These are phyloP conservation scores for Pleurotus djamor DNA, from an alignment of 768 basidiomycete species.

Conservation along the genomic window DNA sequence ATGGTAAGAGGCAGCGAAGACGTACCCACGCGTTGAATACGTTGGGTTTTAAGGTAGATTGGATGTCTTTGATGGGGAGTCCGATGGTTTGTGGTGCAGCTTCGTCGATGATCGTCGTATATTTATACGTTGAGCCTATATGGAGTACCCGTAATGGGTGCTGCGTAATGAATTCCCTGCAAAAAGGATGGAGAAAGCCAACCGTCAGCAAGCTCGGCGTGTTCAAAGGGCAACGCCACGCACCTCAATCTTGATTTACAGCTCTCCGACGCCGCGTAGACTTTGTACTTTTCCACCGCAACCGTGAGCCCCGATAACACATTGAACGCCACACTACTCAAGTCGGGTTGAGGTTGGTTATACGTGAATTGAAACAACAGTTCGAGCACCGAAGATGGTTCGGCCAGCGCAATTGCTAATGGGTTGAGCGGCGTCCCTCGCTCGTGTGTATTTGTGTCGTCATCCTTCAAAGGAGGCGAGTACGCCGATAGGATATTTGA, in stretches of 20 bases:
- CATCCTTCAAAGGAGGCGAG: not conserved
- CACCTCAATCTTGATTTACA: constrained; percentile 1
- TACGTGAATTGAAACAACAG: constrained; percentile 12
- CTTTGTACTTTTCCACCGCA: constrained; percentile 17
- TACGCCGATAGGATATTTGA: not conserved
- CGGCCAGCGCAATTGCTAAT: constrained; percentile 5
- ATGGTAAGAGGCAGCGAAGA: not conserved
- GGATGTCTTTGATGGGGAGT: not conserved
- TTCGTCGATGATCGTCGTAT: constrained; percentile 4
- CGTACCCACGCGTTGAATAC: constrained; percentile 2
- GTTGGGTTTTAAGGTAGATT: not conserved
- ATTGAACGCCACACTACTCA: constrained; percentile 1
- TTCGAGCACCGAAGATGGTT: constrained; percentile 2
- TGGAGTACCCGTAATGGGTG: not conserved
- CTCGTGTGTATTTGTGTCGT: not conserved
- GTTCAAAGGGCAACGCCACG: not conserved
- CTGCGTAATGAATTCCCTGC: not conserved
- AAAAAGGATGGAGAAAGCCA: too few relatives aligned
- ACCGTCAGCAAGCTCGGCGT: not conserved
- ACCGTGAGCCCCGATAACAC: constrained; percentile 7
- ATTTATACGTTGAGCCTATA: not conserved
- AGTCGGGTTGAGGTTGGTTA: constrained; percentile 11
- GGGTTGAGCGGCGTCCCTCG: not conserved
- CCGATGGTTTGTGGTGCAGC: constrained; percentile 3
- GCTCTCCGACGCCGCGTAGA: constrained; percentile 3